Conservation (phyloP, 2,329 filamentous ascomycete genomes). For the Metarhizium anisopliae region DNA sequence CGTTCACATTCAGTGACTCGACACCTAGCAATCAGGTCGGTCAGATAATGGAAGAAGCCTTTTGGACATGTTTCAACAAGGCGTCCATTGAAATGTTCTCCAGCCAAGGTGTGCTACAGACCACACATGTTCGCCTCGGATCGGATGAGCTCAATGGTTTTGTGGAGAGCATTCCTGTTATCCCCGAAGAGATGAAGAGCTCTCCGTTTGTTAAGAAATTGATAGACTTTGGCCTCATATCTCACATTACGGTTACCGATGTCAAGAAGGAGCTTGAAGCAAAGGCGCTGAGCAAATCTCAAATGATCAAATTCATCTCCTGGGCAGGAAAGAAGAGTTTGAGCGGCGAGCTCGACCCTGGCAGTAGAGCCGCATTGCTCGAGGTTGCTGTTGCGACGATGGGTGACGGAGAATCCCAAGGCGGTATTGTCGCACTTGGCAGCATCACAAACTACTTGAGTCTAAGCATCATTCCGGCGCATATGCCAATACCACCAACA, state of each 20-base stretch:
- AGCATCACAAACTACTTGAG: conserved; percentile 68
- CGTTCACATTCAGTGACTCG: conserved; percentile 82
- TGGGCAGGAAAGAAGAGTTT: conserved; percentile 72
- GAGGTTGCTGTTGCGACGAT: conserved; percentile 71
- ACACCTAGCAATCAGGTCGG: conserved; percentile 81
- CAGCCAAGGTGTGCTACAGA: conserved; percentile 78
- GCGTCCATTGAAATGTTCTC: conserved; percentile 82
- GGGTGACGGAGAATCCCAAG: conserved; percentile 49
- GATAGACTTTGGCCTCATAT: conserved; percentile 77
- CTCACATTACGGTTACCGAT: conserved; percentile 77
- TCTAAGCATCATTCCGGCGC: conserved; percentile 69
- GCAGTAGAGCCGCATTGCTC: conserved; percentile 61
- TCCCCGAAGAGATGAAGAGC: conserved; percentile 67
- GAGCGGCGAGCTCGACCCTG: conserved; percentile 61
- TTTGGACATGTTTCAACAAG: conserved; percentile 84
- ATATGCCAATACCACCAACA: conserved; percentile 68
- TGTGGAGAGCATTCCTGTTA: conserved; percentile 77
- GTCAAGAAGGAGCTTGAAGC: conserved; percentile 75
- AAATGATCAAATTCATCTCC: conserved; percentile 72
- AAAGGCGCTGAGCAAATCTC: conserved; percentile 68
- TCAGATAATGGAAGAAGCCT: conserved; percentile 84
- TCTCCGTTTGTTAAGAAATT: conserved; percentile 72
- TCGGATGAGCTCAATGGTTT: conserved; percentile 60
- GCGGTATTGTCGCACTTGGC: conserved; percentile 67
- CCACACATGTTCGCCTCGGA: conserved; percentile 69